Evolutionary conservation across 495 filamentous ascomycete genomes (phyloP).

Genomic region (Podospora pseudopauciseta): DNA sequence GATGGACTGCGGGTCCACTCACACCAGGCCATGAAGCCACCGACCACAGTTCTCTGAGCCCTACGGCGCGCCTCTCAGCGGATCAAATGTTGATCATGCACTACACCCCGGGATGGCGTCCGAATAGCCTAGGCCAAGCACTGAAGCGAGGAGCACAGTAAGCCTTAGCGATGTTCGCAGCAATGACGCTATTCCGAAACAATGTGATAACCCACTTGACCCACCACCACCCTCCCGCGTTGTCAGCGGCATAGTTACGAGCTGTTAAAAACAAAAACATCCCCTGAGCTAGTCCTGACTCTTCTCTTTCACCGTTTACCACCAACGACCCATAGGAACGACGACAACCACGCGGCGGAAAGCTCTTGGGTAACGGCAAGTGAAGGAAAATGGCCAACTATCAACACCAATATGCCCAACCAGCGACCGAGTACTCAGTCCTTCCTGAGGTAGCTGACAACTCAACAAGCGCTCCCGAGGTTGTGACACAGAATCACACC

Average conservation of each 20-base stretch:
- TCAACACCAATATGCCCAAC: background rate
- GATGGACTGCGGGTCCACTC: no score
- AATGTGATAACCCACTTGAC: background rate
- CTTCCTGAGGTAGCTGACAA: background rate
- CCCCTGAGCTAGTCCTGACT: background rate
- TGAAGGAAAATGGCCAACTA: background rate
- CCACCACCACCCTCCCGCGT: background rate
- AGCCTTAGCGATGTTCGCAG: background rate
- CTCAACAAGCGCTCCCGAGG: background rate
- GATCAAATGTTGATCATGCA: background rate
- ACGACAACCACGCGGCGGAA: background rate
- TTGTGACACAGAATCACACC: background rate
- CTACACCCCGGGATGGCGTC: background rate
- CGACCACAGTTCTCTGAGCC: background rate
- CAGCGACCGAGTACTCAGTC: background rate
- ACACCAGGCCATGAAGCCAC: no score
- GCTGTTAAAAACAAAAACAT: background rate
- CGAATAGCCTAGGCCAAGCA: background rate
- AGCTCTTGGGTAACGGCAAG: background rate
- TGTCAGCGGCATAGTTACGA: background rate
- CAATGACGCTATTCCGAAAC: background rate
- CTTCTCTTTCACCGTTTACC: background rate
- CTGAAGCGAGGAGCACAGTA: background rate
- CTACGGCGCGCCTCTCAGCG: background rate
- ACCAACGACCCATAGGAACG: background rate